Base-by-base conservation (phyloP, 163 green algal genomes). In the Prototheca wickerhamii region DNA sequence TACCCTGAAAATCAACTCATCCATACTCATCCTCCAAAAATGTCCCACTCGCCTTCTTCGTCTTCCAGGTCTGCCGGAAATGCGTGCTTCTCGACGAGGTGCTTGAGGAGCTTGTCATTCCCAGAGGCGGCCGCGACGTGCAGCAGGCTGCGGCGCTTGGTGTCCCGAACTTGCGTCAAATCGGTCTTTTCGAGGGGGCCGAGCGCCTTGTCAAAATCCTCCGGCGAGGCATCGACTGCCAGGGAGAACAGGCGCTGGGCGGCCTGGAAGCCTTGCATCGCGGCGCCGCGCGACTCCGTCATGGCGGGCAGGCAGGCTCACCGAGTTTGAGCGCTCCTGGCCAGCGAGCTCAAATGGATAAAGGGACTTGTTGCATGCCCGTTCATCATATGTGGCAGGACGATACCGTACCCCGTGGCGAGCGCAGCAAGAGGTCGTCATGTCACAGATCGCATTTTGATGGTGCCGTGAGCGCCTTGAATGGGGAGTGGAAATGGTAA, bases 71-170 rank as follows among this genome's bases (percentile, higher is more conserved):
- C 78, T 4, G 77, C 55, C 17, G 43, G 58, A 30, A 58, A 56
- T 3, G 57, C 34, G 4, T 63, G 52, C 12, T 76, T 71, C 4
- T 65, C 44, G 8, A 82, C 17, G 29, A 82, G 54, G 46, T 58
- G 70, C 3, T 70, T 42, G 23, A 71, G 58, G 4, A 79, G 40
- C 1, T 74, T 50, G 2, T 31, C 44, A 23, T 70, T 63, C 5
- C 75, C 71, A 20, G 63, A 59, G 23, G 61, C 28, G 2, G 57
- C 64, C 15, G 75, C 75, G 43, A 68, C 54, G 56, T 79, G 71
- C 25, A 82, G 55, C 30, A 70, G 37, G 12, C 52, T 60, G 25
- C 69, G 63, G 51, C 56, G 46, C 2, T 17, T 54, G 46, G 20
- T 25, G 46, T 54, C 46, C 12, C 23, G 5, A 18, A 54, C 26